Evolutionary conservation across 805 yeast genomes (phyloP).

Genomic region (Sugiyamaella boreocaroliniensis): DNA sequence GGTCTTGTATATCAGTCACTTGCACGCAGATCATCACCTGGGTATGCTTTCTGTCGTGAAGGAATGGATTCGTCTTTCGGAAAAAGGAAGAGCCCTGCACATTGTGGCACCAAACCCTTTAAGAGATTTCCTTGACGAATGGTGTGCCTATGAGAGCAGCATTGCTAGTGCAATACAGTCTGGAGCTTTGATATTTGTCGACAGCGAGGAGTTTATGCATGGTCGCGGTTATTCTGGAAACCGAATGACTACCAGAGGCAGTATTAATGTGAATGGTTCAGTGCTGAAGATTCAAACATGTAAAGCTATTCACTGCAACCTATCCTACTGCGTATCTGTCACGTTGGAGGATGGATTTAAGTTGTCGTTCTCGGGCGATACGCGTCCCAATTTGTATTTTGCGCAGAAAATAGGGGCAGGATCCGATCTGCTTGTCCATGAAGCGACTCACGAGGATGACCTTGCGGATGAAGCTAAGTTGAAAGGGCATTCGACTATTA

Average conservation of each 20-base stretch:
- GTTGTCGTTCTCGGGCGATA: slow-evolving; percentile 89
- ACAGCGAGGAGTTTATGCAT: slow-evolving; percentile 52
- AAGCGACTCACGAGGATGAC: slow-evolving; percentile 83
- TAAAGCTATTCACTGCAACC: slow-evolving; percentile 76
- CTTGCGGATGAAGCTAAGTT: slow-evolving; percentile 67
- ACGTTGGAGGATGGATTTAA: slow-evolving; percentile 48
- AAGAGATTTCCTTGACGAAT: slow-evolving; percentile 58
- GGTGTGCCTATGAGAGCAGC: slow-evolving; percentile 47
- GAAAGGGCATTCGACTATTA: slow-evolving; percentile 81
- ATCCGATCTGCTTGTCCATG: slow-evolving; percentile 80
- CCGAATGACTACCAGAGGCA: neutral
- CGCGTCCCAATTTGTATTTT: slow-evolving; percentile 71
- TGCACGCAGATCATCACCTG: slow-evolving; percentile 95
- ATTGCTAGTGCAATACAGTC: slow-evolving; percentile 28
- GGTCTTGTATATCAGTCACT: slow-evolving; percentile 70
- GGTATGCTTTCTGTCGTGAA: slow-evolving; percentile 68
- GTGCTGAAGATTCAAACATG: slow-evolving; percentile 44
- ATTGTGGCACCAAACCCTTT: slow-evolving; percentile 74
- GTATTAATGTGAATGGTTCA: neutral
- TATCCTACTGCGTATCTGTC: slow-evolving; percentile 67
- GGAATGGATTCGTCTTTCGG: slow-evolving; percentile 45
- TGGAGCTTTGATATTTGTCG: slow-evolving; percentile 42
- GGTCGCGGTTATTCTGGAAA: slow-evolving; percentile 27
- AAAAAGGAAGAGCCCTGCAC: slow-evolving; percentile 34
- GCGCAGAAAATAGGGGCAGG: slow-evolving; percentile 52